Conservation (phyloP, 163 green algal species). For the Volvox carteri region DNA sequence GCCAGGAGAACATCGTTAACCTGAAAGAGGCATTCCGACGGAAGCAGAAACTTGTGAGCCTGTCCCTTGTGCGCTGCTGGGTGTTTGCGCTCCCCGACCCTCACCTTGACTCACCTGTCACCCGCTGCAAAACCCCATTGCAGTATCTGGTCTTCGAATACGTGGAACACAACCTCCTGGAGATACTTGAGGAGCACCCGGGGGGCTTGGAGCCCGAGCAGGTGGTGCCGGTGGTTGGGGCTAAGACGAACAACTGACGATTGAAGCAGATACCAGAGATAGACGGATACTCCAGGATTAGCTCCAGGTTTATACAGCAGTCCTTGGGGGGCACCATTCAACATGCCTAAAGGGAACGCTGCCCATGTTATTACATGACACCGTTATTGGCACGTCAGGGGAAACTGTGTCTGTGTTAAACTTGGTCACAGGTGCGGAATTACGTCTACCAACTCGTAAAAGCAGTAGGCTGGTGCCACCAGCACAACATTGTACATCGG, state of each 20-base stretch:
- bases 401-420: too few relatives aligned
- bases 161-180: conserved; percentile 85
- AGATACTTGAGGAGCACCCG: conserved; percentile 86
- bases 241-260: too few relatives aligned
- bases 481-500: conserved; percentile 83
- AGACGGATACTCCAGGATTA: too few relatives aligned
- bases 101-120: neutral
- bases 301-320: too few relatives aligned
- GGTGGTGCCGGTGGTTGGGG: too few relatives aligned
- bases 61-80: neutral
- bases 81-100: neutral
- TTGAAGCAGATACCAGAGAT: too few relatives aligned
- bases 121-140: neutral
- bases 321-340: too few relatives aligned
- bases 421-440: conserved; percentile 68
- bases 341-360: too few relatives aligned
- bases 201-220: conserved; percentile 75
- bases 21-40: conserved; percentile 92
- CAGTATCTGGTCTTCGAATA: conserved; percentile 94
- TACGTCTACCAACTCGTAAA: conserved; percentile 87
- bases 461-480: conserved; percentile 84
- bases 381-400: too few relatives aligned
- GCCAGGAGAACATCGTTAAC: conserved; percentile 92
- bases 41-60: conserved; percentile 83
- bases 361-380: too few relatives aligned